A percentile compares a stretch with the other conserved stretches of the same genome.
Conservation (phyloP, 2,329 filamentous ascomycete species). For the Curvularia verruculosa region DNA sequence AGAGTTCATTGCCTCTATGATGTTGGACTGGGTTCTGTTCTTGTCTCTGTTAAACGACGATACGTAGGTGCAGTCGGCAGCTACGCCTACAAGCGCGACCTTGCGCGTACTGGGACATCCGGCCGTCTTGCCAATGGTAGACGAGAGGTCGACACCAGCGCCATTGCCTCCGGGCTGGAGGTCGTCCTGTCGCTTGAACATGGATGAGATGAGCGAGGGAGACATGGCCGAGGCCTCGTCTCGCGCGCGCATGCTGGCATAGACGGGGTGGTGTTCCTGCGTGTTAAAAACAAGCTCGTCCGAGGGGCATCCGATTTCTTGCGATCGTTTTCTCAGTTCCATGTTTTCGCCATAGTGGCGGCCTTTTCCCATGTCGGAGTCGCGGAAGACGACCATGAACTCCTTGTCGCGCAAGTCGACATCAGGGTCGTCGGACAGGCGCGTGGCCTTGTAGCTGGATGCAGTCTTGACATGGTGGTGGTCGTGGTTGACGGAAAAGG, state of each 20-base stretch:
- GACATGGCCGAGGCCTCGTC: slow-evolving; percentile 58
- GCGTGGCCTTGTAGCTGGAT: slow-evolving; percentile 72
- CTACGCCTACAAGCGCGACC: slow-evolving; percentile 89
- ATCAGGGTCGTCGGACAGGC: slow-evolving; percentile 72
- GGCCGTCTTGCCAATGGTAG: slow-evolving; percentile 77
- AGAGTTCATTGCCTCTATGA: slow-evolving; percentile 83
- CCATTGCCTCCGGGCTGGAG: slow-evolving; percentile 73
- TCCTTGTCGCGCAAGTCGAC: slow-evolving; percentile 66
- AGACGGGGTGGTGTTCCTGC: slow-evolving; percentile 72
- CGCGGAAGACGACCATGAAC: slow-evolving; percentile 88
- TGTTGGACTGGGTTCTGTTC: slow-evolving; percentile 70
- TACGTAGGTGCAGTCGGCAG: slow-evolving; percentile 91
- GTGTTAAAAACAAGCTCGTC: slow-evolving; percentile 82
- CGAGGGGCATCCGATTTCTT: slow-evolving; percentile 65
- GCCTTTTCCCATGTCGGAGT: slow-evolving; percentile 72
- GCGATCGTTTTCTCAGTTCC: slow-evolving; percentile 67
- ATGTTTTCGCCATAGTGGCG: slow-evolving; percentile 52
- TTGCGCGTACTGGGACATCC: slow-evolving; percentile 91
- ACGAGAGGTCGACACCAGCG: slow-evolving; percentile 77
- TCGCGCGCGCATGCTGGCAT: slow-evolving; percentile 58
- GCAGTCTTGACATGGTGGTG: slow-evolving; percentile 85
- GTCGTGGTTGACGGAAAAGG: slow-evolving; percentile 79
- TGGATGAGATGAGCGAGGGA: slow-evolving; percentile 65
- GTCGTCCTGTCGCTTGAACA: slow-evolving; percentile 74
- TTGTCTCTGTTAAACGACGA: slow-evolving; percentile 74